Evolutionary conservation across 2,329 filamentous ascomycete genomes (phyloP), one percentile per base, ranked within the genome.

Genomic region (Fusarium redolens): DNA sequence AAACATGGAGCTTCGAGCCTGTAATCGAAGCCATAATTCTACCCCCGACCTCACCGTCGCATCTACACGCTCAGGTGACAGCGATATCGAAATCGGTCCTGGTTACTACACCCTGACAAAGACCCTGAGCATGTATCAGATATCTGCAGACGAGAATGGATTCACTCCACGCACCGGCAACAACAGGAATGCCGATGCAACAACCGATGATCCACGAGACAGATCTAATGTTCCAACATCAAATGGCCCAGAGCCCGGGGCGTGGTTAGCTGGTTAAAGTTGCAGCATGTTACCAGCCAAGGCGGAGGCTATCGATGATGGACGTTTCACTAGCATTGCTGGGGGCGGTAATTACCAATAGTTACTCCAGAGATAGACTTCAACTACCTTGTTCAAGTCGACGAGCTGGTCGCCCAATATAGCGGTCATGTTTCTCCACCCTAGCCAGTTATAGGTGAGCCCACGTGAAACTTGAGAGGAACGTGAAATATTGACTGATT

Each of bases 391-490:
- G 38, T 35, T 15, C 41, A 31, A 47, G 41, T 59, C 31, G 35
- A 54, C 63, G 63, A 71, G 33, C 56, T 56, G 47, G 55, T 43
- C 48, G 55, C 58, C 51, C 25, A 60, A 55, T 61, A 57, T 48
- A 37, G 51, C 14, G 28, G 52, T 60, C 35, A 28, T 64, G 70
- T 68, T 58, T 74, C 59, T 69, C 55, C 45, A 63, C 71, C 66
- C 68, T 55, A 28, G 56, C 59, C 71, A 52, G 38, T 57, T 50
- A 64, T 62, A 47, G 74, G 63, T 68, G 63, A 73, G 48, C 64
- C 47, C 52, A 65, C 35, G 47, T 68, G 71, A 73, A 73, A 73
- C 71, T 58, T 54, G 35, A 25, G 59, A 73, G 71, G 71, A 74
- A 73, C 71, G 59, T 74, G 63, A 56, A 65, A 71, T 73, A 51